These are phyloP conservation scores for Perilla frutescens DNA, from an alignment of 257 asterid species.

Conservation along the genomic window DNA sequence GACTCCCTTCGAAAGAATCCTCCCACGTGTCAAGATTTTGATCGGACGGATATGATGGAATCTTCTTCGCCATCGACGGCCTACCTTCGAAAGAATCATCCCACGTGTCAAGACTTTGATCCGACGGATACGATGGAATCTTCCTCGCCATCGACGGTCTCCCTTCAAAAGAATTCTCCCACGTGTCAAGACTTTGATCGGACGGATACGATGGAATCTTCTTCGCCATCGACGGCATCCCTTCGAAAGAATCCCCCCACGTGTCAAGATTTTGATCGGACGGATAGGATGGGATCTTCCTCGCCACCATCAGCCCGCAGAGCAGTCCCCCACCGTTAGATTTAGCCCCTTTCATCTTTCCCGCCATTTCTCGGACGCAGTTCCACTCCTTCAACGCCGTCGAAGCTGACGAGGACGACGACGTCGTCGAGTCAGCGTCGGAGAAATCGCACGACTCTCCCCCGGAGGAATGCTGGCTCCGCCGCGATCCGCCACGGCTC, in stretches of 20 bases:
- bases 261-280: conserved; percentile 59
- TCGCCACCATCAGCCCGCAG: conserved; percentile 72
- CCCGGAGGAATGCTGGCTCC: conserved; percentile 66
- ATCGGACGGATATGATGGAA: conserved; percentile 62
- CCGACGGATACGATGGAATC: conserved; percentile 63
- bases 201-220: conserved; percentile 65
- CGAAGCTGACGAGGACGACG: conserved; percentile 65
- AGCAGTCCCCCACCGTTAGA: conserved; percentile 62
- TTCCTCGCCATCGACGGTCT: conserved; percentile 48
- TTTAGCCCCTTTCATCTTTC: conserved; percentile 53
- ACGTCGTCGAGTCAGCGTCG: conserved; percentile 73
- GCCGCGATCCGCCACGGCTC: conserved; percentile 67
- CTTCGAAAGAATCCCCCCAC: conserved; percentile 55
- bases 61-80: conserved; percentile 51
- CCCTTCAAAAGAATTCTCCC: conserved; percentile 55
- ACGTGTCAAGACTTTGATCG: conserved; percentile 55
- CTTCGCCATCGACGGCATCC: conserved; percentile 47
- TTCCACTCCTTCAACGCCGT: conserved; percentile 76
- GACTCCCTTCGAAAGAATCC: conserved; percentile 47
- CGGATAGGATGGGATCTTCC: conserved; percentile 63
- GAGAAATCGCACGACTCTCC: conserved; percentile 72
- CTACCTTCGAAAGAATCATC: conserved; percentile 48
- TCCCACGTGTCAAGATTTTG: conserved; percentile 59
- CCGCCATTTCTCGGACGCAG: conserved; percentile 58
- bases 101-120: conserved; percentile 60